These are phyloP conservation scores for Biscogniauxia marginata DNA, from an alignment of 2,329 filamentous ascomycete genomes.

Conservation along the genomic window DNA sequence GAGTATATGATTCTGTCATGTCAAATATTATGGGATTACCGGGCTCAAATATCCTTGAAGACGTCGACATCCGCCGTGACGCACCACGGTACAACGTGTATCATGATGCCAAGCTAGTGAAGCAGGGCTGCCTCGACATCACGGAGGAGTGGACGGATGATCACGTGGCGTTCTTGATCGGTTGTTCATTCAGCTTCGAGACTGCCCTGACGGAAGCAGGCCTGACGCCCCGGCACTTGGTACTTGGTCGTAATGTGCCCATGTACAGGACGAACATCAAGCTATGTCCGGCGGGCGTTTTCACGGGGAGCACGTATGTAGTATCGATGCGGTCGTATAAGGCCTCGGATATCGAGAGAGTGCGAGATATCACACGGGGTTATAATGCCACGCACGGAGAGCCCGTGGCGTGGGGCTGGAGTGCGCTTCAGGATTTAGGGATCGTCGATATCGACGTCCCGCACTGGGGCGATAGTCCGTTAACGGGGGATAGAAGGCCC, in stretches of 20 bases:
- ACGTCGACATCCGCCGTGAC: constrained; percentile 58
- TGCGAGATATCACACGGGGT: constrained; percentile 53
- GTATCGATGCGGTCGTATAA: constrained; percentile 64
- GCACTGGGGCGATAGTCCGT: constrained; percentile 56
- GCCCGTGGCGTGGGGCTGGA: constrained; percentile 65
- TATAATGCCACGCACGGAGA: constrained; percentile 62
- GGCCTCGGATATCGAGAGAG: constrained; percentile 45
- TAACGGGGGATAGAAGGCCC: constrained; percentile 40
- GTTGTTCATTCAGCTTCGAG: constrained; percentile 65
- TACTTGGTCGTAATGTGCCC: constrained; percentile 49
- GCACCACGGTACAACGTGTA: constrained; percentile 60
- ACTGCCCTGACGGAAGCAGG: constrained; percentile 50
- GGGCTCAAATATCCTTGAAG: constrained; percentile 29
- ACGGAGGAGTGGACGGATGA: constrained; percentile 52
- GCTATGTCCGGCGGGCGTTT: constrained; percentile 57
- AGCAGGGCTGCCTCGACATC: constrained; percentile 43
- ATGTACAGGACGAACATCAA: constrained; percentile 62
- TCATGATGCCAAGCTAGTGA: constrained; percentile 42
- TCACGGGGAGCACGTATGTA: constrained; percentile 53
- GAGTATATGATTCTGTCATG: constrained; percentile 40
- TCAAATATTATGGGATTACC: constrained; percentile 27
- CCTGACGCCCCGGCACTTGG: constrained; percentile 50
- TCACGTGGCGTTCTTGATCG: constrained; percentile 62
- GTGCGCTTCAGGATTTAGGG: constrained; percentile 50
- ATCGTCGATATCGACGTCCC: constrained; percentile 51